These are phyloP conservation scores for Irpex sp. DNA, from an alignment of 1,284 basidiomycete genomes.

Conservation along the genomic window DNA sequence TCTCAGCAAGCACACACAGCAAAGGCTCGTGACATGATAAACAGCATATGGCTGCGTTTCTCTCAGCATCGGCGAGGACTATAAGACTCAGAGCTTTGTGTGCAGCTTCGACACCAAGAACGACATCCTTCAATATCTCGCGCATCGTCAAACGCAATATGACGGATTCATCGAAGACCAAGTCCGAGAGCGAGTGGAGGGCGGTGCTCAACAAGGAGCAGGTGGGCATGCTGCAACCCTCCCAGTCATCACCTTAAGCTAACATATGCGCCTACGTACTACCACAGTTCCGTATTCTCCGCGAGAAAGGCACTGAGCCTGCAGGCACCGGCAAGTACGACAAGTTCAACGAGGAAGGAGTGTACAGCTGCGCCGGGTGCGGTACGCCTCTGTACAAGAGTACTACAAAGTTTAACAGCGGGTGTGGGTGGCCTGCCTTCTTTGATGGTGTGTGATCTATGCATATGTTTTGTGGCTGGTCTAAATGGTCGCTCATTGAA, in stretches of 20 bases:
- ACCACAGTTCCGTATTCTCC: constrained; percentile 80
- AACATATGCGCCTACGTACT: neutral
- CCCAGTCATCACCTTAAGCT: neutral
- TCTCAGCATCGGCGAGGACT: constrained; percentile 2
- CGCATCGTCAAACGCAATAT: constrained; percentile 3
- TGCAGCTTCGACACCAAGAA: neutral
- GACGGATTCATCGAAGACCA: constrained; percentile 26
- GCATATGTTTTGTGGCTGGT: neutral
- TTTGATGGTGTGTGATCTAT: constrained; percentile 63
- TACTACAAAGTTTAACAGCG: constrained; percentile 87
- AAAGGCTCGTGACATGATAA: neutral
- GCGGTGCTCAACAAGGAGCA: constrained; percentile 80
- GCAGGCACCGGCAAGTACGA: constrained; percentile 79
- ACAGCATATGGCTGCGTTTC: constrained; percentile 2
- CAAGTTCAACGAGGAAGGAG: constrained; percentile 57
- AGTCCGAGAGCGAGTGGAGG: constrained; percentile 83
- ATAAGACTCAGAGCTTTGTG: neutral
- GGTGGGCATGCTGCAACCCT: constrained; percentile 34
- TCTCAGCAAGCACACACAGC: neutral
- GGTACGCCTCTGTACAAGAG: constrained; percentile 77
- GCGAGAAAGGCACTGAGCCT: constrained; percentile 83
- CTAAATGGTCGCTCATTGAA: neutral
- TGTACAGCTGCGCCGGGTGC: constrained; percentile 73
- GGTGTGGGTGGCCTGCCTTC: constrained; percentile 98
- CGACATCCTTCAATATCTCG: neutral